Conservation (phyloP, 768 basidiomycete species). For the Sarcodon sp. region DNA sequence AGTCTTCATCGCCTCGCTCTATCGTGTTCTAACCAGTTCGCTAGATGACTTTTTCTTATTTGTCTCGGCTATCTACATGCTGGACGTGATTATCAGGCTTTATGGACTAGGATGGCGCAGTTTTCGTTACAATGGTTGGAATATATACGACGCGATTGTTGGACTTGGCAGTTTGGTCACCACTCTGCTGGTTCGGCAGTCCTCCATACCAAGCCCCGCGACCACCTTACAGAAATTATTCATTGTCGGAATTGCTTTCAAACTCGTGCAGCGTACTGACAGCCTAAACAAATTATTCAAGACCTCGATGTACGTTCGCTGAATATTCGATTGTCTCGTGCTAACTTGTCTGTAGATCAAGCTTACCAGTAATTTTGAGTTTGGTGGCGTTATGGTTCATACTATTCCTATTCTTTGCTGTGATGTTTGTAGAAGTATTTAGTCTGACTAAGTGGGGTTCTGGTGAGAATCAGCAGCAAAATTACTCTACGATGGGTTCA, state of each 20-base stretch:
- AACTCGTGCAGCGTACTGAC: constrained; percentile 81
- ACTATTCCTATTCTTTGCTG: constrained; percentile 84
- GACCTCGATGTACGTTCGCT: constrained; percentile 70
- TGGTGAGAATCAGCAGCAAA: constrained; percentile 53
- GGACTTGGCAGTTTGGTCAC: constrained; percentile 76
- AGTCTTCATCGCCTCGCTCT: constrained; percentile 9
- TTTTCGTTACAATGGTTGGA: constrained; percentile 90
- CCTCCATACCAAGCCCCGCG: constrained; percentile 31
- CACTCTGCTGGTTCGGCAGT: constrained; percentile 58
- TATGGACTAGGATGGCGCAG: constrained; percentile 76
- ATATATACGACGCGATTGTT: constrained; percentile 77
- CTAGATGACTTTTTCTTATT: constrained; percentile 68
- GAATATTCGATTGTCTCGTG: not conserved
- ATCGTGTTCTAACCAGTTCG: not conserved
- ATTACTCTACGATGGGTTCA: constrained; percentile 70
- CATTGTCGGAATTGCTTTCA: constrained; percentile 86
- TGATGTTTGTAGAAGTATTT: constrained; percentile 84
- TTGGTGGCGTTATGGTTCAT: constrained; percentile 82
- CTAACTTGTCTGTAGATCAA: constrained; percentile 37
- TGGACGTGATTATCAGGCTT: constrained; percentile 70
- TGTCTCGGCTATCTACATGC: constrained; percentile 56
- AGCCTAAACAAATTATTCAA: constrained; percentile 93
- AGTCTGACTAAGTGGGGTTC: constrained; percentile 78
- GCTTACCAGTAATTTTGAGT: constrained; percentile 75
- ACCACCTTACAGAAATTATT: constrained; percentile 82